A percentile compares a stretch with the other conserved stretches of the same genome.
Conservation (phyloP, 768 basidiomycete species). For the Suillus occidentalis region DNA sequence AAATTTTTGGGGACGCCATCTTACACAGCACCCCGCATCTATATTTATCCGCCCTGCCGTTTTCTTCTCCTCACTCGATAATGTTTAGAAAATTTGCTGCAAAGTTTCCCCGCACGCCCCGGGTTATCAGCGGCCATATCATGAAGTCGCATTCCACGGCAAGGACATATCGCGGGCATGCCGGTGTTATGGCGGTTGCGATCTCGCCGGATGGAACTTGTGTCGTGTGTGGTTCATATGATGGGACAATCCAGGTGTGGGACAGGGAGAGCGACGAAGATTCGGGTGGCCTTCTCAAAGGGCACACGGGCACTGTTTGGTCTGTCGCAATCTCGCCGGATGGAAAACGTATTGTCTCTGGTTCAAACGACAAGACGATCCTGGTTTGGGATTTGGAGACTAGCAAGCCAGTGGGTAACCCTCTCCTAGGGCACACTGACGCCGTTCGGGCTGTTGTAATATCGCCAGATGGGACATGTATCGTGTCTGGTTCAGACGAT, state of each 20-base stretch:
- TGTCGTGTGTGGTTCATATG: not conserved
- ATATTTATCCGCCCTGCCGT: constrained; percentile 26
- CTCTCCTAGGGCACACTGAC: not conserved
- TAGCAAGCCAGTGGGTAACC: no score
- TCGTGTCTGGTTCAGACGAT: constrained; percentile 14
- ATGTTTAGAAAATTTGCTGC: not conserved
- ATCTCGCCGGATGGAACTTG: not conserved
- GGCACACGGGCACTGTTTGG: not conserved
- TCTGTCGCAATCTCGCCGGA: not conserved
- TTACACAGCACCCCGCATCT: constrained; percentile 23
- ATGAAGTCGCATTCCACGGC: no score
- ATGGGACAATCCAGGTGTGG: not conserved
- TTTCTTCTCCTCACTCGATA: constrained; percentile 23
- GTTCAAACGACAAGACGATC: constrained; percentile 11
- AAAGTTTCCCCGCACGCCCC: not conserved
- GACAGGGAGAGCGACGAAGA: not conserved
- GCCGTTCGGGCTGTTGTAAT: not conserved
- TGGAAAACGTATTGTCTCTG: constrained; percentile 7
- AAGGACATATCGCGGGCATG: not conserved
- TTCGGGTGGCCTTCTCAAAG: not conserved
- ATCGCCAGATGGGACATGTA: not conserved
- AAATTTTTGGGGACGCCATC: constrained; percentile 12
- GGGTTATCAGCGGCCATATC: not conserved
- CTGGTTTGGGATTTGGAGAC: constrained; percentile 1
- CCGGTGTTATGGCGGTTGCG: not conserved